These are phyloP conservation scores for Hyphodiscus sp. DNA, from an alignment of 2,329 filamentous ascomycete species.

Conservation along the genomic window DNA sequence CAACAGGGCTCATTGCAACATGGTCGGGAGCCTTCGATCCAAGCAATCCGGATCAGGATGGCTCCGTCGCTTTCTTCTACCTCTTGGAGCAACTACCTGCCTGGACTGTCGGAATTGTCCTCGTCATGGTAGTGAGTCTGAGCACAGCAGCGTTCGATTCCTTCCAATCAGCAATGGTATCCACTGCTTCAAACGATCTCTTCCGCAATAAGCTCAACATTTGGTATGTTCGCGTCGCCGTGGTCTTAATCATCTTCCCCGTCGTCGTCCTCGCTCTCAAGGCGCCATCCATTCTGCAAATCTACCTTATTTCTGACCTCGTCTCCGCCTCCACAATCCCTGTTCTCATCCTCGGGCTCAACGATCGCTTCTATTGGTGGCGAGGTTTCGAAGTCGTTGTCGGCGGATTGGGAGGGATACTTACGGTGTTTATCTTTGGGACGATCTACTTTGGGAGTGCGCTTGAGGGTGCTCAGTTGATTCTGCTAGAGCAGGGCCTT, in stretches of 20 bases:
- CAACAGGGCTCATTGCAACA: conserved; percentile 65
- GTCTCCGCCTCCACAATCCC: conserved; percentile 72
- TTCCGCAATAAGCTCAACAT: conserved; percentile 77
- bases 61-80: conserved; percentile 68
- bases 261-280: conserved; percentile 68
- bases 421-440: conserved; percentile 77
- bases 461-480: conserved; percentile 55
- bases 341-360: conserved; percentile 66
- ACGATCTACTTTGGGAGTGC: conserved; percentile 69
- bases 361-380: conserved; percentile 63
- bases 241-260: conserved; percentile 68
- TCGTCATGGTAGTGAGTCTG: conserved; percentile 74
- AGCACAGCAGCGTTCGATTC: conserved; percentile 75
- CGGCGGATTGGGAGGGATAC: conserved; percentile 68
- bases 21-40: conserved; percentile 67
- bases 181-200: conserved; percentile 76
- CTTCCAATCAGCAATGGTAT: conserved; percentile 77
- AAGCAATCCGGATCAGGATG: conserved; percentile 52
- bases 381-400: conserved; percentile 74
- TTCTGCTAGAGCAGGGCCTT: conserved; percentile 66
- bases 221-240: conserved; percentile 62
- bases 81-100: conserved; percentile 64
- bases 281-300: conserved; percentile 68
- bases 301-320: conserved; percentile 77
- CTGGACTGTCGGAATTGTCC: conserved; percentile 77